These are phyloP conservation scores for Grigorovia yakushimaensis DNA, from an alignment of 805 yeast genomes.

Conservation along the genomic window DNA sequence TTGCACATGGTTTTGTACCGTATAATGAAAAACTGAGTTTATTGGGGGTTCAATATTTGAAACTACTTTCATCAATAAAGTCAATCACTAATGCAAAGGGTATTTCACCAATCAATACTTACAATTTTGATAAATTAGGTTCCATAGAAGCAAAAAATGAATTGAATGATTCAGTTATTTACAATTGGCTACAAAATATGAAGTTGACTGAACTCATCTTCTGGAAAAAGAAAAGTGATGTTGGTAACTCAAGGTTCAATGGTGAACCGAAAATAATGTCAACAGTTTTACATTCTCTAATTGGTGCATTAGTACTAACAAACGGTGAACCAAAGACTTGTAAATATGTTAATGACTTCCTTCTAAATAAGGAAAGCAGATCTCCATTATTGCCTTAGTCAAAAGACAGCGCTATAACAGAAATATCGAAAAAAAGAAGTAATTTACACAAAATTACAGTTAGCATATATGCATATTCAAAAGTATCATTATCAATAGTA, in stretches of 20 bases:
- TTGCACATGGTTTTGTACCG: conserved; percentile 84
- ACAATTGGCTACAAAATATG: conserved; percentile 40
- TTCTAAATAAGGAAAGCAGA: background rate
- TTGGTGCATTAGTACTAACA: conserved; percentile 57
- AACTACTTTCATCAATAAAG: conserved; percentile 30
- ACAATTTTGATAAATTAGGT: conserved; percentile 53
- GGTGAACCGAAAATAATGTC: conserved; percentile 50
- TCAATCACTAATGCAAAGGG: conserved; percentile 24
- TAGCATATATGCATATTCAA: too few species aligned
- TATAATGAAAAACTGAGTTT: conserved; percentile 78
- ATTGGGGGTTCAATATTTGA: conserved; percentile 57
- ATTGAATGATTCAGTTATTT: conserved; percentile 40
- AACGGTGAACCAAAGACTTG: conserved; percentile 55
- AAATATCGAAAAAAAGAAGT: background rate
- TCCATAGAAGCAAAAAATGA: conserved; percentile 42
- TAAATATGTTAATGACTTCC: conserved; percentile 35
- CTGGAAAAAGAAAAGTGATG: conserved; percentile 53
- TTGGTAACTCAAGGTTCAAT: conserved; percentile 34
- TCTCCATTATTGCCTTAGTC: background rate
- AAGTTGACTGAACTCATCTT: conserved; percentile 47
- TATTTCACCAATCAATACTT: conserved; percentile 30
- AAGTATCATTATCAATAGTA: too few species aligned
- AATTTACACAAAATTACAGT: background rate
- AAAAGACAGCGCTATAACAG: background rate
- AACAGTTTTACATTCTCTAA: conserved; percentile 47